Conservation (phyloP, 495 filamentous ascomycete genomes). For the Aspergillus leporis region DNA sequence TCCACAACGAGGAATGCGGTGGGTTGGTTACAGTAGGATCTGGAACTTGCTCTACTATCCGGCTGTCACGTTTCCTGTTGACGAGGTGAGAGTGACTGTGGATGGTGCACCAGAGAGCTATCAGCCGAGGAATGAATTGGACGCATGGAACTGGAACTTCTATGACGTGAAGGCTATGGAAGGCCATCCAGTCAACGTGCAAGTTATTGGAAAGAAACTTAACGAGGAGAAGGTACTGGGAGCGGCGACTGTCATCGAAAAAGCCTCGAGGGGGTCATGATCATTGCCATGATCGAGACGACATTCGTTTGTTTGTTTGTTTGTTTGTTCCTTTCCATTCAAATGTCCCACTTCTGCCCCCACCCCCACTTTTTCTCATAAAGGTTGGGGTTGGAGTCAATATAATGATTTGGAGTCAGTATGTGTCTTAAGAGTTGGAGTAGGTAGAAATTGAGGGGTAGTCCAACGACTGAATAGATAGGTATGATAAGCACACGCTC, state of each 20-base stretch:
- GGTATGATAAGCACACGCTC: no score
- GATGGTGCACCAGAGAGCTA: constrained; percentile 46
- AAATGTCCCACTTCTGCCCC: not conserved
- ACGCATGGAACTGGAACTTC: constrained; percentile 51
- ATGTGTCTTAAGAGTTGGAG: no score
- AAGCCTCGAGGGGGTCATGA: constrained; percentile 24
- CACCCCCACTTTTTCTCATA: no score
- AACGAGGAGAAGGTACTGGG: constrained; percentile 57
- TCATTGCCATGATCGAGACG: not conserved
- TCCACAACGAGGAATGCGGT: constrained; percentile 47
- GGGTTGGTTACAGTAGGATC: constrained; percentile 62
- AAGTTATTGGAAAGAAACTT: constrained; percentile 53
- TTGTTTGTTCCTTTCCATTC: not conserved
- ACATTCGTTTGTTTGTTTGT: not conserved
- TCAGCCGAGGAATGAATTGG: constrained; percentile 48
- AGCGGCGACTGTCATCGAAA: constrained; percentile 44
- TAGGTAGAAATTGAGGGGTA: no score
- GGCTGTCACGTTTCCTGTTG: constrained; percentile 56
- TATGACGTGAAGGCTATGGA: constrained; percentile 45
- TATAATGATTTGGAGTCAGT: no score
- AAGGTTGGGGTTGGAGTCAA: no score
- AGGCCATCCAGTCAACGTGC: constrained; percentile 51
- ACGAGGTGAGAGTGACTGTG: constrained; percentile 48
- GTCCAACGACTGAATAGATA: no score
- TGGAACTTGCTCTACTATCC: constrained; percentile 74